phyloP scores from a whole-genome alignment of 75 land plant species.

The Sequoia sempervirens region DNA sequence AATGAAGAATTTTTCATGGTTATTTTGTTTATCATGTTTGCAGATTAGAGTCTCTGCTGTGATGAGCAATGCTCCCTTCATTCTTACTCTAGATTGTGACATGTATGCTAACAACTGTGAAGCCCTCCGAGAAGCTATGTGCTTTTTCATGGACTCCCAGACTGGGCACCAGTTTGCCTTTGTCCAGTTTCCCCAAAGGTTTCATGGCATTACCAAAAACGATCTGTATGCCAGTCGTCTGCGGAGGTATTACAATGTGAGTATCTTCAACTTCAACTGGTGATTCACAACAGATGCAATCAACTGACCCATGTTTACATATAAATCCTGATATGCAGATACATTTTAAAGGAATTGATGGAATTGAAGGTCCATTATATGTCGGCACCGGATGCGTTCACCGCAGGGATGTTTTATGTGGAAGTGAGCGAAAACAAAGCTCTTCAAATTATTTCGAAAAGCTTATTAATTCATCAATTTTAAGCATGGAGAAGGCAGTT shows the following conservation, averaged over 20 bases:
- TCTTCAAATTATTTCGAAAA: neutral
- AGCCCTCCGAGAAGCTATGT: conserved; percentile 23
- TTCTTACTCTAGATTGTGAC: conserved; percentile 38
- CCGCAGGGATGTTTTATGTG: conserved; percentile 16
- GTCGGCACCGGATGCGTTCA: conserved; percentile 26
- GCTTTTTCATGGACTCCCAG: conserved; percentile 30
- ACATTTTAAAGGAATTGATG: conserved; percentile 5
- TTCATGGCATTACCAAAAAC: conserved; percentile 27
- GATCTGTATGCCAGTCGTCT: conserved; percentile 23
- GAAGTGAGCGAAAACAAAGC: neutral
- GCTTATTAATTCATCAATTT: neutral
- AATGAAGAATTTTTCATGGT: neutral
- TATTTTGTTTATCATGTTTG: no score
- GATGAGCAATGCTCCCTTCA: conserved; percentile 31
- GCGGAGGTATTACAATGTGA: conserved; percentile 15
- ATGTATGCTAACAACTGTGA: conserved; percentile 35
- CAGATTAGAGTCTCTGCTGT: conserved; percentile 21
- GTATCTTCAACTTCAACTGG: neutral
- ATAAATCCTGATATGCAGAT: neutral
- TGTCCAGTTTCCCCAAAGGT: conserved; percentile 38
- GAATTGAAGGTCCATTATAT: conserved; percentile 12
- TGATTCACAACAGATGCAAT: no score
- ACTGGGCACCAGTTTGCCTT: conserved; percentile 19
- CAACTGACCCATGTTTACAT: neutral
- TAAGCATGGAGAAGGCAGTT: no score